Conservation (phyloP, 2,329 filamentous ascomycete genomes). For the Aspergillus candidus region DNA sequence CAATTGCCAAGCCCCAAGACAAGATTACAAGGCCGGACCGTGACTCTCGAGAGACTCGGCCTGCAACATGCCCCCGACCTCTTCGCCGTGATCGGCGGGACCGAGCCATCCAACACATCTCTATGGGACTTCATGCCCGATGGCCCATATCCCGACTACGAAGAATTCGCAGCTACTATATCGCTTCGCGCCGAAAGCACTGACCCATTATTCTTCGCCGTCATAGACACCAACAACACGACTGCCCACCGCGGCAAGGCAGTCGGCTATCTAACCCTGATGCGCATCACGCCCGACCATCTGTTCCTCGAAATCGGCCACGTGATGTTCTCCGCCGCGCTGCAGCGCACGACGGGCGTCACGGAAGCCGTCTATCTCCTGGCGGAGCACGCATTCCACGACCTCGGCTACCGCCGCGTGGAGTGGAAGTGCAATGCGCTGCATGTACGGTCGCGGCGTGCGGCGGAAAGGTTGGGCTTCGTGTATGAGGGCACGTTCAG, state of each 20-base stretch:
- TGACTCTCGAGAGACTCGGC: conserved; percentile 23
- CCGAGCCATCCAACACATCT: conserved; percentile 9
- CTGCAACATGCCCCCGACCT: conserved; percentile 26
- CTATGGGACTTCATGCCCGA: conserved; percentile 41
- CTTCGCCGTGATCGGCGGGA: conserved; percentile 23
- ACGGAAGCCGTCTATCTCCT: conserved; percentile 56
- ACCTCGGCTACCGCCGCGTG: conserved; percentile 50
- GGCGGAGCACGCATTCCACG: conserved; percentile 49
- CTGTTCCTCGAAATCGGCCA: conserved; percentile 53
- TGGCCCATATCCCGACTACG: conserved; percentile 30
- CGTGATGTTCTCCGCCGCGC: conserved; percentile 45
- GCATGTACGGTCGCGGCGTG: conserved; percentile 50
- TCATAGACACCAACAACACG: conserved; percentile 32
- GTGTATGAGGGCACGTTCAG: conserved; percentile 55
- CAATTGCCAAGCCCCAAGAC: conserved; percentile 4
- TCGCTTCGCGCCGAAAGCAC: conserved; percentile 17
- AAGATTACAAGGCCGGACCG: conserved; percentile 19
- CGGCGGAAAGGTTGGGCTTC: conserved; percentile 55
- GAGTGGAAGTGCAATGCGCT: conserved; percentile 61
- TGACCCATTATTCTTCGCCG: conserved; percentile 42
- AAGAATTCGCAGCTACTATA: conserved; percentile 26
- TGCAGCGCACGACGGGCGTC: conserved; percentile 51
- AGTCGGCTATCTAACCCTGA: conserved; percentile 38
- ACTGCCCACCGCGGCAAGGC: conserved; percentile 25
- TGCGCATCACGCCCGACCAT: conserved; percentile 46